These are phyloP conservation scores for Penicillium janthinellum DNA, from an alignment of 2,329 filamentous ascomycete species.

Conservation along the genomic window DNA sequence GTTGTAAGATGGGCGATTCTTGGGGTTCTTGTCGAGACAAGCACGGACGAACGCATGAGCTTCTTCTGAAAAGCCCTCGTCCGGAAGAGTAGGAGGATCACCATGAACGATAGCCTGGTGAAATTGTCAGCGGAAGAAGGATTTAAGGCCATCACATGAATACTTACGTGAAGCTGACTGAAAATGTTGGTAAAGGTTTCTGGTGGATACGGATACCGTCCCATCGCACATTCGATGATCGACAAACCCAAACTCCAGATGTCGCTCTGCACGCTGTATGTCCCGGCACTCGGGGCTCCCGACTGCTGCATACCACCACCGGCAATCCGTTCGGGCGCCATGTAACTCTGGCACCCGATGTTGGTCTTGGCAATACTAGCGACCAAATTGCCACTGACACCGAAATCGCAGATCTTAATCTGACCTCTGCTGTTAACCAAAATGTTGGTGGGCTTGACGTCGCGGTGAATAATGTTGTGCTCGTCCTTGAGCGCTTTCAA, in stretches of 20 bases:
- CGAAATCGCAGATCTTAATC: slow-evolving; percentile 98
- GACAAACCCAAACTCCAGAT: slow-evolving; percentile 95
- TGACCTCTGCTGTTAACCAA: slow-evolving; percentile 86
- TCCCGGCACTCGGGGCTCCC: slow-evolving; percentile 72
- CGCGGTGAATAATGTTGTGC: slow-evolving; percentile 98
- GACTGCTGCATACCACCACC: slow-evolving; percentile 76
- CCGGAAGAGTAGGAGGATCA: slow-evolving; percentile 85
- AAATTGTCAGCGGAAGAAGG: slow-evolving; percentile 15
- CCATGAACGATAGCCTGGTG: slow-evolving; percentile 92
- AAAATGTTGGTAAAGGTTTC: slow-evolving; percentile 99
- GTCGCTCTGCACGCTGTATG: slow-evolving; percentile 96
- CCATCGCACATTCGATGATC: slow-evolving; percentile 94
- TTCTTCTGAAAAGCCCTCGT: slow-evolving; percentile 72
- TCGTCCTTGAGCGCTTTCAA: slow-evolving; percentile 94
- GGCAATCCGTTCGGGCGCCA: slow-evolving; percentile 95
- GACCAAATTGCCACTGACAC: slow-evolving; percentile 93
- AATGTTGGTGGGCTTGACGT: slow-evolving; percentile 99
- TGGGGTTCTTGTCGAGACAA: slow-evolving; percentile 90
- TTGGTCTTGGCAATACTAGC: slow-evolving; percentile 98
- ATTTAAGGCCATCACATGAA: neutral
- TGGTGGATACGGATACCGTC: slow-evolving; percentile 91
- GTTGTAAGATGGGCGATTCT: slow-evolving; percentile 88
- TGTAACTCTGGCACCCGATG: slow-evolving; percentile 98
- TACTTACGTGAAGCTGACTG: slow-evolving; percentile 88
- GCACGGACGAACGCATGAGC: slow-evolving; percentile 85